Evolutionary conservation across 371 early-diverging fungal genomes (phyloP), one percentile per base, ranked within the genome.

Genomic region (Conidiobolus incongruus): DNA sequence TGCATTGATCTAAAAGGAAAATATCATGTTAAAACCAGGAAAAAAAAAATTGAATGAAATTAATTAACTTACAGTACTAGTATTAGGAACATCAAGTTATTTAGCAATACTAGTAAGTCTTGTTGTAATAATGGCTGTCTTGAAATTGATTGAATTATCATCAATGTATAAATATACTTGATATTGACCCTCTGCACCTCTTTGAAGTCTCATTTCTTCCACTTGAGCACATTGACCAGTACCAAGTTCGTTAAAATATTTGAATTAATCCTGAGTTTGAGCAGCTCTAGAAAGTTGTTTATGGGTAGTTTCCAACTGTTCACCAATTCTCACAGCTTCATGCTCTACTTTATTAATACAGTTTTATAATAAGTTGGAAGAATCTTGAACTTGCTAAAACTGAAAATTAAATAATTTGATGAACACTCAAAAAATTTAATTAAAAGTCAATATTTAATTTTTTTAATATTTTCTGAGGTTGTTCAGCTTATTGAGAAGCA

Each of bases 281-380:
- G 75, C 66, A 0, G 92, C 87, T 11, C 86, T 68, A 35, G 75
- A 70, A 42, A 85, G 59, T 48, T 93, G 90, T 50, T 79, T 84
- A 53, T 90, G 89, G 17, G 91, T 77, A 0, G 81, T 83, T 47
- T 95, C 96, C 19, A 95, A 66, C 53, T 92, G 93, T 53, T 93
- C 93, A 61, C 93, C 94, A 42, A 94, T 87, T 37, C 87, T 72
- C 29, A 93, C 76, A n/a, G 93, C 89, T 10, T 88, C 89, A 53
- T 83, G 84, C 48, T 93, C 87, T 8, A 95, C 90, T 48, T 89
- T 84, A 40, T 75, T 74, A 26, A 93, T 77, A 43, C 87, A 72
- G 17, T 66, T 60, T 54, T 95, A 92, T 28, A 95, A 61, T 30
- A 65, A 66, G 48, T 85, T 83, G 53, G 89, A 82, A 13, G 72